Base-by-base conservation (phyloP, 148 eudicot genomes). In the Polygonum maritimum region DNA sequence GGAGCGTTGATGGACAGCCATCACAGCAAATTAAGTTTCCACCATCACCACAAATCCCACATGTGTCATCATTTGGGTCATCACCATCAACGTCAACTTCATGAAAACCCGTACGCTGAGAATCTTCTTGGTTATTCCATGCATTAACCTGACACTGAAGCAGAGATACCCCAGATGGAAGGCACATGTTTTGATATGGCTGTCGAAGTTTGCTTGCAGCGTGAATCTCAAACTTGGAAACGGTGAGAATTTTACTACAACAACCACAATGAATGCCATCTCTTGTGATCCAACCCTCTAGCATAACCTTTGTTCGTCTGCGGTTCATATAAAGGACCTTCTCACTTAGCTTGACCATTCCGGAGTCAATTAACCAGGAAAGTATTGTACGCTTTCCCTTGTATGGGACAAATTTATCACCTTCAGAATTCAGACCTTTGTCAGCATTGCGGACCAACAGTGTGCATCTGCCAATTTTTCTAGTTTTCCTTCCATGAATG, bases 21-120 rank as follows among this genome's bases (percentile, higher is more conserved):
- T 95, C 99, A 84, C 99, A 95, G 79, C 99, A 95, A 55, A 95
- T 95, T 82, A 95, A 84, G 82, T 95, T 92, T 71, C 99, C 99
- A 67, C 99, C 99, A 87, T 95, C 99, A 75, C 96, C 97, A 49
- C 99, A 95, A 10, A 92, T 84, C 45, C 94, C 91, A 80, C 99
- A 95, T 3, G 98, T 89, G 78, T 95, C 99, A 81, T 95, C 99
- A 87, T 95, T 89, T 49, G 97, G 94, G 83, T 95, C 99, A 76
- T 95, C 91, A 74, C 98, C 97, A 75, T 86, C 86, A 73, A 86
- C 82, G 81, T 89, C 86, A 71, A 95, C 81, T 60, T 55, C 52
- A 77, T 87, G 77, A 79, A 87, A 92, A 63, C 90, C 98, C 82
- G 22, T 63, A 38, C 85, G 86, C 55, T 82, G 81, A 69, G 92